Percentiles rank a stretch among this genome's conserved stretches.
phyloP scores from a whole-genome alignment of 2,329 filamentous ascomycete genomes.

The Hypoxylon sp. region DNA sequence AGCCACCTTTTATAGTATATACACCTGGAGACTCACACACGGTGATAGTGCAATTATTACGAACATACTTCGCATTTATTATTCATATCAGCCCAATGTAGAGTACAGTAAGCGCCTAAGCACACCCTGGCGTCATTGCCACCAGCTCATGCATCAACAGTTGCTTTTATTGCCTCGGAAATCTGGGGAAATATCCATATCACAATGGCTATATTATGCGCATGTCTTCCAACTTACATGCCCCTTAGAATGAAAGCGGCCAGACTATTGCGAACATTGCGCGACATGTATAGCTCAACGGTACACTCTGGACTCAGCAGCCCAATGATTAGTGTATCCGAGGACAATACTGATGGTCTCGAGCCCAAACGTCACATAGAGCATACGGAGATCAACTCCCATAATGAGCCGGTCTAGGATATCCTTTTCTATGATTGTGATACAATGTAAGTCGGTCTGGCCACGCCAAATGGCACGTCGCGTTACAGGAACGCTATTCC shows the following conservation, averaged over 20 bases:
- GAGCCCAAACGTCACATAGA: not conserved
- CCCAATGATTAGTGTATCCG: not conserved
- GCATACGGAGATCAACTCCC: not conserved
- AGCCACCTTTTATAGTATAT: not conserved
- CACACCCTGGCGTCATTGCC: not conserved
- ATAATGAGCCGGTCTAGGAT: not conserved
- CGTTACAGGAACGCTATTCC: not conserved
- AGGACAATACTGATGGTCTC: not conserved
- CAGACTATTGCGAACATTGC: not conserved
- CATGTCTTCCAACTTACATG: slow-evolving; percentile 1
- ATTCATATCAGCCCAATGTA: not conserved
- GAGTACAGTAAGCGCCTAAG: not conserved
- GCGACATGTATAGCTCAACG: not conserved
- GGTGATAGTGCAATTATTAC: not conserved
- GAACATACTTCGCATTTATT: not conserved
- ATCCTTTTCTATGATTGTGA: not conserved
- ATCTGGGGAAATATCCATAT: not conserved
- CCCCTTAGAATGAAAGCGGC: not conserved
- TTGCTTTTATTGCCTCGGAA: not conserved
- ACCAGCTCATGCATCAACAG: not conserved
- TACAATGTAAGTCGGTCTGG: not conserved
- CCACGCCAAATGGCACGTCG: not conserved
- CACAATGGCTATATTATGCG: not conserved
- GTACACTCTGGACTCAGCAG: not conserved
- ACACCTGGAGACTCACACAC: not conserved